Evolutionary conservation across 108 stramenopile genomes (phyloP), one percentile per base, ranked within the genome.

Genomic region (Cyclotella sp.): DNA sequence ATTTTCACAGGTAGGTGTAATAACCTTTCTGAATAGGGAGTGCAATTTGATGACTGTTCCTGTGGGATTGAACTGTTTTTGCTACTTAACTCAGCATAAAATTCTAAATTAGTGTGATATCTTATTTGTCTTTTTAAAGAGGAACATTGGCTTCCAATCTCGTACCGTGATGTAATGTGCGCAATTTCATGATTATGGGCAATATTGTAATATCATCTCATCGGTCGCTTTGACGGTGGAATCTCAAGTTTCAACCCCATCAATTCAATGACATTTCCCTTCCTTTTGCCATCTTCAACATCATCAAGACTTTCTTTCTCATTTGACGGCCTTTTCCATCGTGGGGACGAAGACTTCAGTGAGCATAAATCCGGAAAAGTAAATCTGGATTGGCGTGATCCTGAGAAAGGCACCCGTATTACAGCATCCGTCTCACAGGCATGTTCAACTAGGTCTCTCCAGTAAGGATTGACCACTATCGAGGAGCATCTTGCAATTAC

Each of bases 381-480:
- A 41, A 61, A 76, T 9, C 41, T 26, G 19, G 15, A 39, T 44
- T 75, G 69, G 28, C 70, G 63, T 16, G 70, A 72, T 53, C 70
- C 58, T 43, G 47, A 52, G 13, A 69, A 68, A 1, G 88, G 89
- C 3, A 93, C 94, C 52, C 63, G 41, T 15, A 93, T 77, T 12
- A 95, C 82, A 27, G 94, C 87, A 22, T 92, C 76, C 19, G 72
- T 76, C 47, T 87, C 84, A 22, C 82, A 58, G 24, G 92, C 92
- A 75, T 93, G 90, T 14, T 88, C 70, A 18, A 96, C 90, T 9
- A 96, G 84, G 66, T 93, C 89, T 70, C 84, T 75, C 95, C 95
- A 96, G 66, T 94, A 94, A 24, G 95, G 93, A 75, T 96, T 96
- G 27, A 94, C 90, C 7, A 83, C 67, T 75, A 96, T 93, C 0